Conservation (phyloP, 805 yeast species). For the Candida cerambycidarum region DNA sequence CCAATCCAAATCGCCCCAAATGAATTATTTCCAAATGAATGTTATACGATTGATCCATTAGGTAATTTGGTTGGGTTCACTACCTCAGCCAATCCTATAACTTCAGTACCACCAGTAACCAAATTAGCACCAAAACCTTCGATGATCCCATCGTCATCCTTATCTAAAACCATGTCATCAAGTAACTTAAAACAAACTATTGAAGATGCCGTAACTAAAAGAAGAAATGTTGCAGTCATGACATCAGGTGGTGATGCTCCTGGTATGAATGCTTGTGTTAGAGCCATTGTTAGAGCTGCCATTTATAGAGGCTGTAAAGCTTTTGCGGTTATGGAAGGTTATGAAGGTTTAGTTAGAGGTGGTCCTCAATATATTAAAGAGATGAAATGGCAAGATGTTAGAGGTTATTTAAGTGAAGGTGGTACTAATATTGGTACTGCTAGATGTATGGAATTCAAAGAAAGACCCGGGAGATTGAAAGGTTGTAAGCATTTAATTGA, state of each 20-base stretch:
- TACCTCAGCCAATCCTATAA: slow-evolving; percentile 54
- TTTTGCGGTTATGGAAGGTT: slow-evolving; percentile 91
- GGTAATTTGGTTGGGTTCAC: slow-evolving; percentile 84
- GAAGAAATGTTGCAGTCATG: slow-evolving; percentile 84
- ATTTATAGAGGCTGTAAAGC: slow-evolving; percentile 86
- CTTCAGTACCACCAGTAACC: slow-evolving; percentile 45
- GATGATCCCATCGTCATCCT: slow-evolving; percentile 14
- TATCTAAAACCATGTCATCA: slow-evolving; percentile 15
- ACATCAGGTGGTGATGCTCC: slow-evolving; percentile 99
- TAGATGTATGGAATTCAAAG: slow-evolving; percentile 80
- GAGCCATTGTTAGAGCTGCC: slow-evolving; percentile 94
- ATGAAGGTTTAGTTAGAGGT: slow-evolving; percentile 88
- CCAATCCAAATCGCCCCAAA: slow-evolving; percentile 62
- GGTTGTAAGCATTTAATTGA: slow-evolving; percentile 84
- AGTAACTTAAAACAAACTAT: slow-evolving; percentile 15
- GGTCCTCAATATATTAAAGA: slow-evolving; percentile 69
- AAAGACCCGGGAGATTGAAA: slow-evolving; percentile 76
- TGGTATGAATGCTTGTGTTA: slow-evolving; percentile 95
- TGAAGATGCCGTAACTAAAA: slow-evolving; percentile 5
- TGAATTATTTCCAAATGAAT: slow-evolving; percentile 70
- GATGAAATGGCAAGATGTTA: slow-evolving; percentile 91
- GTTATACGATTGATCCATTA: slow-evolving; percentile 78
- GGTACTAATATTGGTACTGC: slow-evolving; percentile 98
- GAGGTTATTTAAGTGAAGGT: slow-evolving; percentile 90
- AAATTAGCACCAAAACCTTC: slow-evolving; percentile 24